Base-by-base conservation (phyloP, 805 yeast species). In the Saccharomycopsis sp. region DNA sequence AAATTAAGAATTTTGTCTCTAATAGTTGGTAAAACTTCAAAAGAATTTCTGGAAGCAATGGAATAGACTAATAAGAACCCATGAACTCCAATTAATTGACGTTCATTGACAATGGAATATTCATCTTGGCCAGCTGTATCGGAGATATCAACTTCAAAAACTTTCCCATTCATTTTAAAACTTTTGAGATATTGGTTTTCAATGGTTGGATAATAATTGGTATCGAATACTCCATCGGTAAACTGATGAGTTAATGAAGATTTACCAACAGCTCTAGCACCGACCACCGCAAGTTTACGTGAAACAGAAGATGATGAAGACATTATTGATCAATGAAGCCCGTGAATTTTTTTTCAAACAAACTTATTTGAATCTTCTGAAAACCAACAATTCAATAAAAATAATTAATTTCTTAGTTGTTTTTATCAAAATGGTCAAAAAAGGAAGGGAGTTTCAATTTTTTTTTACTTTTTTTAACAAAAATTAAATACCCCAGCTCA, bases 71-170 rank as follows among this genome's bases (percentile, higher is more conserved):
- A 61, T 33, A 87, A 63, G 54, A 82, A 82, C 1, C 95, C 96
- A 53, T 84, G 92, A 26, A 82, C 76, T 14, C 88, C 92, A 35
- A 81, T 79, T 36, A 84, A 62, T 41, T 82, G 79, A 51, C 82
- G 81, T 58, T 82, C 85, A 52, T 76, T 82, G 60, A 87, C 71
- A 48, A 83, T 74, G 36, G 85, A 73, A 56, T 79, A 83, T 63
- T 86, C 95, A 59, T 86, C 95, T 63, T 85, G 94, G 5, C 96
- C 96, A 1, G 95, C 95, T 0, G 96, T 87, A 55, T 87, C 96
- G 45, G 86, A 64, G 40, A 87, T 82, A 57, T 86, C 95, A 20
- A 88, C 74, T 39, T 78, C 77, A 56, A 81, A 87, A 40, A 79
- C 83, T 50, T 76, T 79, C 46, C 80, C 81, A 46, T 80, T 73